Evolutionary conservation across 257 asterid species (phyloP), one percentile per base, ranked within the genome.

Genomic region (Lavandula angustifolia): DNA sequence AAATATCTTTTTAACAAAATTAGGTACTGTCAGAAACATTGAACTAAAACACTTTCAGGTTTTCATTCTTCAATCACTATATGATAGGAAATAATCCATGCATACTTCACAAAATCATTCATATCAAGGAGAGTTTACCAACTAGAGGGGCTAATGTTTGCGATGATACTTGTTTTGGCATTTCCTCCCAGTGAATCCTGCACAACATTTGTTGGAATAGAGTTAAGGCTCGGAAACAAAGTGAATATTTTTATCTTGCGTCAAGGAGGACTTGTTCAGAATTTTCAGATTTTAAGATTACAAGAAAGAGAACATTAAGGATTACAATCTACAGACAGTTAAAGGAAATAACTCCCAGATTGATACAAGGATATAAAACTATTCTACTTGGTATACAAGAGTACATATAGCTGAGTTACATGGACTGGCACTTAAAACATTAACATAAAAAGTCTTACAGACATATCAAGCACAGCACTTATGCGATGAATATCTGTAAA

Each of bases 141-240:
- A 76, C 56, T 81, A 65, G 99, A 85, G 35, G 99, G 99, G 73
- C 95, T 94, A 46, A 94, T 83, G 71, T 94, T 94, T 48, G 99
- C 99, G 27, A 94, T 87, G 66, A 94, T 94, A 62, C 76, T 80
- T 79, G 99, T 94, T 79, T 94, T 94, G 67, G 97, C 95, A 82
- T 94, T 94, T 76, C 99, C 99, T 55, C 99, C 99, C 51, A 94
- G 73, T 7, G 99, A 94, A 51, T 94, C 99, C 97, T 90, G 85
- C 46, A 72, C 43, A 70, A 74, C 51, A 31, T 38, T 40, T 3
- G 34, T 52, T 54, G 31, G 47, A 62, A 64, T 50, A 27, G 60
- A 48, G 47, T 54, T 8, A 32, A 62, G 64, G 29, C 61, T 59
- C 49, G 16, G 37, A 6, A 60, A 29, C 33, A 46, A 31, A 16